Conservation (phyloP, 2,329 filamentous ascomycete species). For the Purpureocillium lavendulum region DNA sequence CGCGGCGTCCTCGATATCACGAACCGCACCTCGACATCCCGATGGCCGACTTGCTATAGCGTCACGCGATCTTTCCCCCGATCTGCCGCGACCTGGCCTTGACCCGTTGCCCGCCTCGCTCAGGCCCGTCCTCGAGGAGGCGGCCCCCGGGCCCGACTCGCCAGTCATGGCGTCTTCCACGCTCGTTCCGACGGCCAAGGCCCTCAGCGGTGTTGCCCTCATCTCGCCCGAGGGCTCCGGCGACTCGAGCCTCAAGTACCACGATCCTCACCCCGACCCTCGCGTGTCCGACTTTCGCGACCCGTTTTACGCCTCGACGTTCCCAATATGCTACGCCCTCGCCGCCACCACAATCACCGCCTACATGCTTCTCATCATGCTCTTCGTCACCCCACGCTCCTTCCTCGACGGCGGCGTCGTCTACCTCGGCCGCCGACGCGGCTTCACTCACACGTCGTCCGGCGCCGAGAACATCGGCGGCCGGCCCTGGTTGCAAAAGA, state of each 20-base stretch:
- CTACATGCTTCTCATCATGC: conserved; percentile 88
- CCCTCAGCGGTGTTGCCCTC: conserved; percentile 17
- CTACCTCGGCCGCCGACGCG: conserved; percentile 70
- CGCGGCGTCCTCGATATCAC: too few relatives aligned
- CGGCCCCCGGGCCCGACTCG: too few relatives aligned
- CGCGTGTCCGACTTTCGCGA: conserved; percentile 62
- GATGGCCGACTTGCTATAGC: too few relatives aligned
- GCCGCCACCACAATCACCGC: conserved; percentile 85
- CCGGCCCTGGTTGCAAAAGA: conserved; percentile 86
- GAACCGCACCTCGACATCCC: too few relatives aligned
- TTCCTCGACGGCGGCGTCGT: conserved; percentile 82
- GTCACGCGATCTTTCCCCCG: too few relatives aligned
- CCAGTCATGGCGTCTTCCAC: too few relatives aligned
- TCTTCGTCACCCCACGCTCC: conserved; percentile 89
- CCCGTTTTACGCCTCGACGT: conserved; percentile 89
- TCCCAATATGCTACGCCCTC: conserved; percentile 87
- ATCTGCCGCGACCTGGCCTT: too few relatives aligned
- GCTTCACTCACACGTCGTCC: conserved; percentile 76
- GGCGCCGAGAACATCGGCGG: conserved; percentile 80
- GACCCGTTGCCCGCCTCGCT: too few relatives aligned
- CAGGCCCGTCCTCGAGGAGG: conserved; percentile 48
- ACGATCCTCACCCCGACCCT: conserved; percentile 20
- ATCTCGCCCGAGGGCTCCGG: conserved; percentile 29
- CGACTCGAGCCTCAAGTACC: conserved; percentile 22
- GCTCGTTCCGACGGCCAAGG: conserved; percentile 18